phyloP scores from a whole-genome alignment of 192 early-diverging fungal species.

The Backusella circina region DNA sequence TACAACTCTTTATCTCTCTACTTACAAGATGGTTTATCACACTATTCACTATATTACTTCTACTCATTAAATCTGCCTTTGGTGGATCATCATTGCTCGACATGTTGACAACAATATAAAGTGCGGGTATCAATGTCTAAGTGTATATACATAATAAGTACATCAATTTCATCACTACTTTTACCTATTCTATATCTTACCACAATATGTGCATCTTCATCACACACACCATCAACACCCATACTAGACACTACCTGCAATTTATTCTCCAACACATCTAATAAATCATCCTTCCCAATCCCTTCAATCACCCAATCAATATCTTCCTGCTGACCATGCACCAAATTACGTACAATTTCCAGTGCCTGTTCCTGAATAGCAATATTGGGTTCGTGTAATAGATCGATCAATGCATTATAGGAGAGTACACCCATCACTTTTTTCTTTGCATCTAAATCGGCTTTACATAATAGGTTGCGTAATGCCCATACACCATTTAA shows the following conservation, averaged over 20 bases:
- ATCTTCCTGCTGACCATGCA: constrained; percentile 47
- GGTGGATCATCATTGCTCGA: constrained; percentile 60
- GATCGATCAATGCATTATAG: constrained; percentile 55
- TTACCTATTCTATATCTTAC: background rate
- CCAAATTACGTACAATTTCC: constrained; percentile 72
- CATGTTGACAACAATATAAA: constrained; percentile 75
- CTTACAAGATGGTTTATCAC: constrained; percentile 44
- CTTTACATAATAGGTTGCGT: constrained; percentile 74
- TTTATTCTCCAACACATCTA: constrained; percentile 64
- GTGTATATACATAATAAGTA: constrained; percentile 14
- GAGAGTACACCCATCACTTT: constrained; percentile 64
- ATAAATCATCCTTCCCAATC: constrained; percentile 54
- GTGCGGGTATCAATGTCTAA: constrained; percentile 39
- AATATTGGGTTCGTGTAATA: constrained; percentile 59
- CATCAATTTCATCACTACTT: constrained; percentile 1
- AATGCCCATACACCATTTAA: constrained; percentile 81
- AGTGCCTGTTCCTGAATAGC: constrained; percentile 76
- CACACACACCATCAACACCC: constrained; percentile 15
- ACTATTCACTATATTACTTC: constrained; percentile 43
- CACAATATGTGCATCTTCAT: constrained; percentile 14
- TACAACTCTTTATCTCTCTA: background rate
- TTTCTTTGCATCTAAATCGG: constrained; percentile 62
- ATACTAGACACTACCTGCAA: constrained; percentile 38
- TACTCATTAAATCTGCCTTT: constrained; percentile 57
- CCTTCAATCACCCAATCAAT: constrained; percentile 53